These are phyloP conservation scores for Termitomyces eurrhizus DNA, from an alignment of 768 basidiomycete species.

Conservation along the genomic window DNA sequence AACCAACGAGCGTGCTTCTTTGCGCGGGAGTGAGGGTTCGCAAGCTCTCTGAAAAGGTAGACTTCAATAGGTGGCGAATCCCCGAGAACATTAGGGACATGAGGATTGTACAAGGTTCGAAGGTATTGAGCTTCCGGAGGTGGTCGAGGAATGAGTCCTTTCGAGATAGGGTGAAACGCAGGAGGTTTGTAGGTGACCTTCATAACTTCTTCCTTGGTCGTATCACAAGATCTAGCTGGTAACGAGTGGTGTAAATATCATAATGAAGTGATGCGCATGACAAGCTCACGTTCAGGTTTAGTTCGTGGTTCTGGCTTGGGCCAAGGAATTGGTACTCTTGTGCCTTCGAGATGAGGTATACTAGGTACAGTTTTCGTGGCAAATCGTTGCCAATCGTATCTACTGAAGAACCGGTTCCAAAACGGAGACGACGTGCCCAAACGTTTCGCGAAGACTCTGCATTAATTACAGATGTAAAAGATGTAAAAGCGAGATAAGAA, in stretches of 20 bases:
- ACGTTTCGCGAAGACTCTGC: conserved; percentile 76
- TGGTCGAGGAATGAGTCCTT: conserved; percentile 33
- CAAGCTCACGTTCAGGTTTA: conserved; percentile 40
- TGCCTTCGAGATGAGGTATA: conserved; percentile 38
- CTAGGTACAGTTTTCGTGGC: conserved; percentile 62
- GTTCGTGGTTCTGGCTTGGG: conserved; percentile 45
- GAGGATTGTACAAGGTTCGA: conserved; percentile 54
- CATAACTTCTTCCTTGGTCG: conserved; percentile 53
- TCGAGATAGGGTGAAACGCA: conserved; percentile 35
- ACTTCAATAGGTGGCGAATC: conserved; percentile 62
- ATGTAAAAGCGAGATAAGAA: background rate
- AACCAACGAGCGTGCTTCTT: conserved; percentile 82
- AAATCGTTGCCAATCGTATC: conserved; percentile 71
- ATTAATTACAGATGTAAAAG: background rate
- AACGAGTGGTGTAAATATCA: background rate
- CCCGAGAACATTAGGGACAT: conserved; percentile 37
- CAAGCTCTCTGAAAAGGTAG: conserved; percentile 63
- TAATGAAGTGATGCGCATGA: background rate
- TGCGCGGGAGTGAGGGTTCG: conserved; percentile 79
- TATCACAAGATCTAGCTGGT: conserved; percentile 62
- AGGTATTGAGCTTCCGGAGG: conserved; percentile 55
- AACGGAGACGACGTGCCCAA: conserved; percentile 55
- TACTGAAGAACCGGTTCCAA: conserved; percentile 52
- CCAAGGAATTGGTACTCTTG: conserved; percentile 63
- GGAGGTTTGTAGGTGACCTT: conserved; percentile 73